phyloP scores from a whole-genome alignment of 164 flowering plant species.

The Annona squamosa region DNA sequence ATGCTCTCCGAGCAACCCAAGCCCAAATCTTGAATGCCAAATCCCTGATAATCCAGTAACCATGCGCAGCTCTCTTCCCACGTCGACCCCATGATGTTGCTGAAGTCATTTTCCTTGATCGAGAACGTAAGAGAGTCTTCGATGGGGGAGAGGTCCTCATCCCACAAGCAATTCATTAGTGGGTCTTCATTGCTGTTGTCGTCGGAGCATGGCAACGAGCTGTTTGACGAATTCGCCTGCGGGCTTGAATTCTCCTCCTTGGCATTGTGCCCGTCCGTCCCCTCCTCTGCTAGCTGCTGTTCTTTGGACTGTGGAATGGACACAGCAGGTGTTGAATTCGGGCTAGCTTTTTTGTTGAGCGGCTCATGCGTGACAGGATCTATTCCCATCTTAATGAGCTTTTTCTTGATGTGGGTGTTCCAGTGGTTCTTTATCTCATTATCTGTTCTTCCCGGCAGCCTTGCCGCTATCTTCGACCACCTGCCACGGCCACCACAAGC shows the following conservation, averaged over 20 bases:
- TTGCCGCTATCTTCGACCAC: conserved; percentile 83
- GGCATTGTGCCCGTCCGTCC: conserved; percentile 5
- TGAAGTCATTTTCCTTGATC: conserved; percentile 1
- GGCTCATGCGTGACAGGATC: conserved; percentile 85
- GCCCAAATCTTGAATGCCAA: conserved; percentile 70
- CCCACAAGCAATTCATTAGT: conserved; percentile 40
- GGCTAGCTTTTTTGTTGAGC: conserved; percentile 31
- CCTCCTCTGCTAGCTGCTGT: not conserved
- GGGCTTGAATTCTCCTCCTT: conserved; percentile 34
- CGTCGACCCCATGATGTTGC: conserved; percentile 9
- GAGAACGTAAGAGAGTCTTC: conserved; percentile 37
- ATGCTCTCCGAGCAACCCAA: conserved; percentile 38
- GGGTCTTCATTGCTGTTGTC: conserved; percentile 32
- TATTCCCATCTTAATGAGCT: conserved; percentile 77
- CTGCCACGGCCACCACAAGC: conserved; percentile 18
- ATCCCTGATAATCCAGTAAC: conserved; percentile 61
- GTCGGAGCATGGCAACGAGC: conserved; percentile 25
- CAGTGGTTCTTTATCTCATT: conserved; percentile 89
- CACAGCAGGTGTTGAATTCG: conserved; percentile 6
- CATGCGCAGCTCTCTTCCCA: conserved; percentile 49
- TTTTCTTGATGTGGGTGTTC: conserved; percentile 91
- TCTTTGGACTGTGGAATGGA: conserved; percentile 5
- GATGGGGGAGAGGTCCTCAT: conserved; percentile 25
- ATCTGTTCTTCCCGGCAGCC: conserved; percentile 82
- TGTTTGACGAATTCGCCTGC: conserved; percentile 29